A percentile compares a stretch with the other conserved stretches of the same genome.
Evolutionary conservation across 495 filamentous ascomycete species (phyloP).

Genomic region (Talaromyces adpressus): DNA sequence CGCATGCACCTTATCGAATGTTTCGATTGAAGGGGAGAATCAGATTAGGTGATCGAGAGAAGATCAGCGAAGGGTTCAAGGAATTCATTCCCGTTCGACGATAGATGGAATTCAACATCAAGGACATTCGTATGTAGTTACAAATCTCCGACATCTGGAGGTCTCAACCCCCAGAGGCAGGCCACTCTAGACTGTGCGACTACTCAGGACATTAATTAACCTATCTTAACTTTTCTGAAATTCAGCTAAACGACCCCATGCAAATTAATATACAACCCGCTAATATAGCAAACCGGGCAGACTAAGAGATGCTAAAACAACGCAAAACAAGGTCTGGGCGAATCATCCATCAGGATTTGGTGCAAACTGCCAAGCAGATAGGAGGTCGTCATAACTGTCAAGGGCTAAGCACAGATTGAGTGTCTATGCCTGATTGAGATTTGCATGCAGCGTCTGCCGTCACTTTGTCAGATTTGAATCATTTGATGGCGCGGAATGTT

Average conservation of each 20-base stretch:
- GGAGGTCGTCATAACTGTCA: background rate
- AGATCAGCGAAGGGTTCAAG: too few species aligned
- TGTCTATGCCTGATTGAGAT: background rate
- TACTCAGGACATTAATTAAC: background rate
- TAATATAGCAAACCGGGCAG: background rate
- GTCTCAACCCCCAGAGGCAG: background rate
- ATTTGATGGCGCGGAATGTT: background rate
- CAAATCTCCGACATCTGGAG: background rate
- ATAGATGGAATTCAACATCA: too few species aligned
- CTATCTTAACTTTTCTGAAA: background rate
- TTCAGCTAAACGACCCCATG: background rate
- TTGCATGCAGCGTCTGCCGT: slow-evolving; percentile 5
- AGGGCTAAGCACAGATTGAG: background rate
- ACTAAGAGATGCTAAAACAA: background rate
- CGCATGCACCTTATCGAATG: background rate
- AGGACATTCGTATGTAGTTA: background rate
- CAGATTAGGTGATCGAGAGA: background rate
- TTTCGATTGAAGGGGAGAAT: background rate
- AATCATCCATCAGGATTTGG: background rate
- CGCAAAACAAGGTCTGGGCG: background rate
- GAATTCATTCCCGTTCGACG: too few species aligned
- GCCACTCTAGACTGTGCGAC: background rate
- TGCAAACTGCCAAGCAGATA: background rate
- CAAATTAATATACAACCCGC: background rate
- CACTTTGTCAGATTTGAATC: background rate